Percentiles rank a stretch among this genome's conserved stretches.
These are phyloP conservation scores for Vigna nakashimae DNA, from an alignment of 306 rosid genomes.

Conservation along the genomic window DNA sequence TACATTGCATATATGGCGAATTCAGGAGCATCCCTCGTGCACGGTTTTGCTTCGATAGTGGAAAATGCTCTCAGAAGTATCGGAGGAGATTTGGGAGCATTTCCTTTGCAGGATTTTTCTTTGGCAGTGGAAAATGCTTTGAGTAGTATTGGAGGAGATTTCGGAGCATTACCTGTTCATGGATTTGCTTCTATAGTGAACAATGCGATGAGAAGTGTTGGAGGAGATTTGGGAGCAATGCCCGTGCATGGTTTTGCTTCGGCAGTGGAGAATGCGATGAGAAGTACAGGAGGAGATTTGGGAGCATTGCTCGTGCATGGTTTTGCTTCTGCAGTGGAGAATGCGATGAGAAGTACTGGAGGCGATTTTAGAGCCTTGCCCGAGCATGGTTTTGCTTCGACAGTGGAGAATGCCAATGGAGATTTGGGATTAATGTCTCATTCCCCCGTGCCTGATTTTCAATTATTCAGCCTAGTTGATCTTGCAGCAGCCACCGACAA, in stretches of 20 bases:
- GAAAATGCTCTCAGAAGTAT: neutral
- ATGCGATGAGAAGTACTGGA: neutral
- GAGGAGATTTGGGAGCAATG: neutral
- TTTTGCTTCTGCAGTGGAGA: neutral
- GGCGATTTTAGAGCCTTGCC: too few species aligned
- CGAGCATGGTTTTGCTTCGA: too few species aligned
- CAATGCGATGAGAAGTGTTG: neutral
- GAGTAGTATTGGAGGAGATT: neutral
- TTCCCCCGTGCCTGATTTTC: neutral
- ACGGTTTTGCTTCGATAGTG: neutral
- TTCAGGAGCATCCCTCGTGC: neutral
- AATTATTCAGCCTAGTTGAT: slow-evolving; percentile 59
- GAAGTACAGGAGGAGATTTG: neutral
- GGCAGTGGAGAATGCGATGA: neutral
- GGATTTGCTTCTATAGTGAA: neutral
- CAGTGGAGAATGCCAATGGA: neutral
- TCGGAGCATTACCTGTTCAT: neutral
- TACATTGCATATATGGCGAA: too few species aligned
- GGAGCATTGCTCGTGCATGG: neutral
- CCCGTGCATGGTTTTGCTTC: neutral
- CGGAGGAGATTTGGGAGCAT: neutral
- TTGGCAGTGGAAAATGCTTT: neutral
- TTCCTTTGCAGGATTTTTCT: neutral
- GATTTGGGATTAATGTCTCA: neutral
- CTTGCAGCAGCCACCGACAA: slow-evolving; percentile 67